Percentiles rank a stretch among this genome's conserved stretches.
Evolutionary conservation across 2,329 filamentous ascomycete species (phyloP).

Genomic region (Rhinocladiella mackenziei): DNA sequence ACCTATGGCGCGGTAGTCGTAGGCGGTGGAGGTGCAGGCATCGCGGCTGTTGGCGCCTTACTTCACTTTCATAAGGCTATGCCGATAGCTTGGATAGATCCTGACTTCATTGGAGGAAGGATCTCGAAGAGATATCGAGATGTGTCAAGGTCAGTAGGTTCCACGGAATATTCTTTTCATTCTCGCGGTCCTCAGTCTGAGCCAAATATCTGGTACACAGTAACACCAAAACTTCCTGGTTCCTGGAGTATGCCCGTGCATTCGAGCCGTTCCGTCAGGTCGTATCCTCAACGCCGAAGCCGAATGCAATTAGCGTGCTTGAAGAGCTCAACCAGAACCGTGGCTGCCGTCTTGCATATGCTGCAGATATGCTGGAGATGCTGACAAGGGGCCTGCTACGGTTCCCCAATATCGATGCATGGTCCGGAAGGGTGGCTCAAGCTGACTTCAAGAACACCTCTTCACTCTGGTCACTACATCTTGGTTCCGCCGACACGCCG

Average conservation of each 20-base stretch:
- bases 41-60: conserved; percentile 59
- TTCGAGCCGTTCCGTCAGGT: conserved; percentile 52
- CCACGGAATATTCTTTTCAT: background rate
- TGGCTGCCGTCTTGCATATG: conserved; percentile 55
- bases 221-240: conserved; percentile 60
- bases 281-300: conserved; percentile 44
- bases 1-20: conserved; percentile 56
- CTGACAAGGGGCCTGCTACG: conserved; percentile 42
- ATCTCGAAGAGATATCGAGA: conserved; percentile 56
- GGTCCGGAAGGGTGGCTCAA: conserved; percentile 35
- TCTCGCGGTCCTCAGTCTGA: background rate
- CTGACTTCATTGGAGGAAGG: conserved; percentile 52
- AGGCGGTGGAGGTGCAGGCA: conserved; percentile 56
- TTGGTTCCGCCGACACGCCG: no score
- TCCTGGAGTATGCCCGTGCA: conserved; percentile 55
- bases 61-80: conserved; percentile 50
- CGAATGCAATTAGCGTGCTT: conserved; percentile 54
- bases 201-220: conserved; percentile 32
- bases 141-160: conserved; percentile 50
- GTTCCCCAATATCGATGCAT: conserved; percentile 37
- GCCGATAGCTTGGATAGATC: conserved; percentile 59
- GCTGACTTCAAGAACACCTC: conserved; percentile 32
- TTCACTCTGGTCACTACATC: no score
- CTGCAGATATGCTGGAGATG: conserved; percentile 53
- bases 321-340: conserved; percentile 53